Evolutionary conservation across 1,139 yeast species (phyloP).

Genomic region (Lodderomyces margitis): DNA sequence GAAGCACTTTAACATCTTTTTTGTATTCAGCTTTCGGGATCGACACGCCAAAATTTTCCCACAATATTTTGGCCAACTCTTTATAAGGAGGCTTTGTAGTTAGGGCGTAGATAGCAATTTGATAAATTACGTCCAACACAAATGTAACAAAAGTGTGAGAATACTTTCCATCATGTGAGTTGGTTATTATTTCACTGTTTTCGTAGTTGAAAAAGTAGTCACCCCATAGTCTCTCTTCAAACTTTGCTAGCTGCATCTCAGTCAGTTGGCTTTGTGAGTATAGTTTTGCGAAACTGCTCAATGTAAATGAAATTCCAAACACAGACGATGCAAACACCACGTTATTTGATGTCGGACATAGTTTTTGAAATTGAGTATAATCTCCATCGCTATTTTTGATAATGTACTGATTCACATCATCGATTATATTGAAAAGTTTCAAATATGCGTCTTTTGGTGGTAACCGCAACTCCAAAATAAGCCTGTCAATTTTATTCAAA

Average conservation of each 20-base stretch:
- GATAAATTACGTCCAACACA: conserved; percentile 77
- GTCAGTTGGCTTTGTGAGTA: conserved; percentile 37
- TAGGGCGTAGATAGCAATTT: conserved; percentile 61
- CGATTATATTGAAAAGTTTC: conserved; percentile 63
- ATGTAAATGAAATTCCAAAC: conserved; percentile 61
- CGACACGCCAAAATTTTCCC: conserved; percentile 44
- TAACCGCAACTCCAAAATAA: conserved; percentile 71
- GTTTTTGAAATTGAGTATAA: conserved; percentile 27
- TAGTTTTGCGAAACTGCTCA: conserved; percentile 60
- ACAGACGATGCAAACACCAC: conserved; percentile 73
- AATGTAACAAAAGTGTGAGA: conserved; percentile 65
- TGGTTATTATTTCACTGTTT: conserved; percentile 43
- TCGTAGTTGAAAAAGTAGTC: conserved; percentile 53
- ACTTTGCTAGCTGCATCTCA: conserved; percentile 35
- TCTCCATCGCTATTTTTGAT: conserved; percentile 22
- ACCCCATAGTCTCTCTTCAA: conserved; percentile 73
- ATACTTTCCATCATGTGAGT: conserved; percentile 25
- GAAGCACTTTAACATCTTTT: conserved; percentile 56
- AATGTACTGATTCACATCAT: conserved; percentile 58
- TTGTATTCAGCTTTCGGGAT: conserved; percentile 39
- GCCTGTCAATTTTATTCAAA: conserved; percentile 81
- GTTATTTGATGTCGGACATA: conserved; percentile 66
- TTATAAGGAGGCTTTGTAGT: conserved; percentile 50
- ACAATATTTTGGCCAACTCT: conserved; percentile 36
- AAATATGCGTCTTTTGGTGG: conserved; percentile 74